Conservation (phyloP, 2,329 filamentous ascomycete species). For the Diplodia sapinea region DNA sequence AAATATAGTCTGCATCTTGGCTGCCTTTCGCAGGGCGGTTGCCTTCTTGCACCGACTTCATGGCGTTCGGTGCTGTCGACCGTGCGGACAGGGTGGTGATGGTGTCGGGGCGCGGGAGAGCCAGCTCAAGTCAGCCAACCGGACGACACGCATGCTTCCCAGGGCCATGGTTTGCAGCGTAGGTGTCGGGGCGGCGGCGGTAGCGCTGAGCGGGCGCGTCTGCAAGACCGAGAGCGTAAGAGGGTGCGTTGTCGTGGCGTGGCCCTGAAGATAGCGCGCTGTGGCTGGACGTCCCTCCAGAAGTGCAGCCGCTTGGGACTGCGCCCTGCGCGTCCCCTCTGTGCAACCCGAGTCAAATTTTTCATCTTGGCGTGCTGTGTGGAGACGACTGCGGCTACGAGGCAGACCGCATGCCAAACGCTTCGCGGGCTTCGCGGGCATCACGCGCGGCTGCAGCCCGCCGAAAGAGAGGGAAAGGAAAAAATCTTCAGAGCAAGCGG, state of each 20-base stretch:
- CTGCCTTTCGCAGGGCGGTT: not conserved
- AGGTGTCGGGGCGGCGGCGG: not conserved
- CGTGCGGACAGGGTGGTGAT: not conserved
- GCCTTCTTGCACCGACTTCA: not conserved
- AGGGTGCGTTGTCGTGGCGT: conserved; percentile 1
- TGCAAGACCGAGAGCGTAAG: not conserved
- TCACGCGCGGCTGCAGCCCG: not conserved
- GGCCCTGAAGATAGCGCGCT: conserved; percentile 5
- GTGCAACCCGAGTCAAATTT: conserved; percentile 1
- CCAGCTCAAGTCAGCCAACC: conserved; percentile 4
- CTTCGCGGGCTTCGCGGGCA: not conserved
- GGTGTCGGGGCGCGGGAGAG: conserved; percentile 5
- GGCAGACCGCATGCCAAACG: too few relatives aligned
- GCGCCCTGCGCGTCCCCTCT: not conserved
- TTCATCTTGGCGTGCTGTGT: not conserved
- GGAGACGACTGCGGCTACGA: not conserved
- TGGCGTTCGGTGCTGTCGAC: conserved; percentile 4
- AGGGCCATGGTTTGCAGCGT: not conserved
- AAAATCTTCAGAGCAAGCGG: not conserved
- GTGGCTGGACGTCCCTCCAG: not conserved
- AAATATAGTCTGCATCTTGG: conserved; percentile 1
- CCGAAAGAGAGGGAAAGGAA: not conserved
- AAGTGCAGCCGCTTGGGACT: conserved; percentile 13
- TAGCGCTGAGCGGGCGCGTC: not conserved
- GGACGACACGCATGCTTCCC: not conserved